Percentiles rank a stretch among this genome's conserved stretches.
phyloP scores from a whole-genome alignment of 805 yeast genomes.

The Candida ulmi region DNA sequence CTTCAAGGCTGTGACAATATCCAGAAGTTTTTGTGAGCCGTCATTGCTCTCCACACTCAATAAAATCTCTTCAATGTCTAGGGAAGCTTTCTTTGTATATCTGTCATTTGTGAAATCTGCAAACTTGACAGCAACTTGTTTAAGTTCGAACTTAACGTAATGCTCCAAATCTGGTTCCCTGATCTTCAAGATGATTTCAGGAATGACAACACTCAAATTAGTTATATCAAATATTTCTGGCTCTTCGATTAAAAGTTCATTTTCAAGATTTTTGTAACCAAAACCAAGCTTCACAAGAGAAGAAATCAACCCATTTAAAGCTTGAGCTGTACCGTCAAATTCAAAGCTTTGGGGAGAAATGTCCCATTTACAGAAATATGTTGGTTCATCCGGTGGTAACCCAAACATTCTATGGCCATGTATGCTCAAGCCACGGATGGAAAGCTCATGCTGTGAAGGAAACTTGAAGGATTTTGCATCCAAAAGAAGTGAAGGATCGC shows the following conservation, averaged over 20 bases:
- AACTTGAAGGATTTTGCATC: constrained; percentile 7
- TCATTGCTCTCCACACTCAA: constrained; percentile 25
- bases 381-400: constrained; percentile 80
- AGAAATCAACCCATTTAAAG: constrained; percentile 37
- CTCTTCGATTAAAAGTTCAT: constrained; percentile 53
- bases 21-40: constrained; percentile 26
- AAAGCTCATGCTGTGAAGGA: constrained; percentile 29
- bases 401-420: constrained; percentile 95
- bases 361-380: constrained; percentile 90
- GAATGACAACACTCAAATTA: constrained; percentile 50
- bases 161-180: constrained; percentile 25
- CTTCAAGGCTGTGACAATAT: constrained; percentile 51
- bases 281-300: constrained; percentile 47
- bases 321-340: constrained; percentile 44
- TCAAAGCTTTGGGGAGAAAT: constrained; percentile 57
- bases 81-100: constrained; percentile 50
- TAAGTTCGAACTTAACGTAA: constrained; percentile 19
- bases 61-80: constrained; percentile 43
- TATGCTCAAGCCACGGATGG: constrained; percentile 53
- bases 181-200: constrained; percentile 39
- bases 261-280: constrained; percentile 72
- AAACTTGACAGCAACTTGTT: constrained; percentile 32
- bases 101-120: constrained; percentile 69
- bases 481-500: constrained; percentile 10
- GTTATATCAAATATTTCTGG: constrained; percentile 66